These are phyloP conservation scores for Hypoxylon intermedium DNA, from an alignment of 495 filamentous ascomycete species.

Conservation along the genomic window DNA sequence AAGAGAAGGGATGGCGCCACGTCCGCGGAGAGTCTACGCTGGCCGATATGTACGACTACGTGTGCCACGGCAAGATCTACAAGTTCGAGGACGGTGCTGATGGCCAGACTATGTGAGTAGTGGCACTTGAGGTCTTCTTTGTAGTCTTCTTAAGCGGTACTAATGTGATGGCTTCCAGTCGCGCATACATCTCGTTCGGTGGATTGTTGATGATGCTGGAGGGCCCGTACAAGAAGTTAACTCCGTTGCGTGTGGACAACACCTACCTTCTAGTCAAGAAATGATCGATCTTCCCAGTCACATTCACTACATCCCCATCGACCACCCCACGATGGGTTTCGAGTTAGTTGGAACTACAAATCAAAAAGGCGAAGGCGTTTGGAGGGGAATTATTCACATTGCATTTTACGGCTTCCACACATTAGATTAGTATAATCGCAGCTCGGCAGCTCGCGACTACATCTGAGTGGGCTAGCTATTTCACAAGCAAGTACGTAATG, in stretches of 20 bases:
- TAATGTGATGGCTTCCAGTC: slow-evolving; percentile 61
- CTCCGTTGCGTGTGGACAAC: slow-evolving; percentile 86
- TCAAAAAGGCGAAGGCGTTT: not conserved
- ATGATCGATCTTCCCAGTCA: slow-evolving; percentile 50
- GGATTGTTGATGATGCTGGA: slow-evolving; percentile 88
- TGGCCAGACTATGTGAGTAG: slow-evolving; percentile 80
- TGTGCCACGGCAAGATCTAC: slow-evolving; percentile 97
- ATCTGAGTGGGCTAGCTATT: slow-evolving; percentile 13
- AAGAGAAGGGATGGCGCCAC: slow-evolving; percentile 78
- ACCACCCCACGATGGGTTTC: slow-evolving; percentile 17
- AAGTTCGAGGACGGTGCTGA: slow-evolving; percentile 87
- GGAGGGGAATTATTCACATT: slow-evolving; percentile 8
- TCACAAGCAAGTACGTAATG: slow-evolving; percentile 4
- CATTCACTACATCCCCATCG: not conserved
- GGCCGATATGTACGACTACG: slow-evolving; percentile 94
- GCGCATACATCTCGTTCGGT: slow-evolving; percentile 91
- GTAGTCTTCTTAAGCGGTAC: slow-evolving; percentile 9
- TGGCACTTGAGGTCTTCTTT: no score
- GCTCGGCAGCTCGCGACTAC: slow-evolving; percentile 4
- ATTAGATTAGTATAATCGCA: slow-evolving; percentile 9
- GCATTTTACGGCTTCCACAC: slow-evolving; percentile 14
- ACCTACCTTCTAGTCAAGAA: slow-evolving; percentile 94
- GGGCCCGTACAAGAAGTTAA: slow-evolving; percentile 94
- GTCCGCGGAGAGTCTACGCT: slow-evolving; percentile 75
- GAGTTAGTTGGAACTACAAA: slow-evolving; percentile 14